Conservation (phyloP, 73 alveolate species). For the Loxodes magnus region DNA sequence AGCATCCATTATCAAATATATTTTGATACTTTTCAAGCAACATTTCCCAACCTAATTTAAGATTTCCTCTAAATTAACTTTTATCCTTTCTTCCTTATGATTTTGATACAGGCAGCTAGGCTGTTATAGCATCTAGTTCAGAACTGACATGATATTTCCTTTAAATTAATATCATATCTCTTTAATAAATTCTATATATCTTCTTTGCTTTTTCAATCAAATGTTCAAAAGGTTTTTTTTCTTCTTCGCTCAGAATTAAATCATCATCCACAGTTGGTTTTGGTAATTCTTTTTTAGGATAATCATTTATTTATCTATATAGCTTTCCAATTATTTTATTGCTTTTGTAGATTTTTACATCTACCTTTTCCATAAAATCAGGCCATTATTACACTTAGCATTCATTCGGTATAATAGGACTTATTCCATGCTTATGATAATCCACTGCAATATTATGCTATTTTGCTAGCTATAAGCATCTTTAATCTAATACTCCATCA, state of each 20-base stretch:
- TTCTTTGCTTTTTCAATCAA: constrained; percentile 26
- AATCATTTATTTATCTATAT: constrained; percentile 26
- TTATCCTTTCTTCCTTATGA: not conserved
- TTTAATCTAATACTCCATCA: constrained; percentile 21
- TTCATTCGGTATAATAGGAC: constrained; percentile 11
- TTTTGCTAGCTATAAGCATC: constrained; percentile 41
- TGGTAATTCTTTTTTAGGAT: constrained; percentile 29
- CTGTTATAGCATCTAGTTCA: constrained; percentile 37
- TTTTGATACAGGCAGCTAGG: constrained; percentile 2
- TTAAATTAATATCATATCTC: constrained; percentile 38
- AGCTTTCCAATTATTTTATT: constrained; percentile 39
- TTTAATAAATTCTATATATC: constrained; percentile 33
- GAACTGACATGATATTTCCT: too few species aligned
- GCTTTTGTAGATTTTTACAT: constrained; percentile 8
- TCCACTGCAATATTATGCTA: constrained; percentile 61
- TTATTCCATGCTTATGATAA: constrained; percentile 50
- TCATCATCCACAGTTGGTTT: constrained; percentile 24
- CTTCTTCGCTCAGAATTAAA: constrained; percentile 22
- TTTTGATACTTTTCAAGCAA: constrained; percentile 1
- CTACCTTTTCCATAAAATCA: constrained; percentile 20
- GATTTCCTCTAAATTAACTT: constrained; percentile 3
- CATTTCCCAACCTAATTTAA: not conserved
- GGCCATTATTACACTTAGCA: constrained; percentile 37
- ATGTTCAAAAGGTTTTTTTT: constrained; percentile 27
- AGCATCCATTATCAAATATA: not conserved